Conservation (phyloP, 257 asterid genomes). For the Nicotiana sylvestris region DNA sequence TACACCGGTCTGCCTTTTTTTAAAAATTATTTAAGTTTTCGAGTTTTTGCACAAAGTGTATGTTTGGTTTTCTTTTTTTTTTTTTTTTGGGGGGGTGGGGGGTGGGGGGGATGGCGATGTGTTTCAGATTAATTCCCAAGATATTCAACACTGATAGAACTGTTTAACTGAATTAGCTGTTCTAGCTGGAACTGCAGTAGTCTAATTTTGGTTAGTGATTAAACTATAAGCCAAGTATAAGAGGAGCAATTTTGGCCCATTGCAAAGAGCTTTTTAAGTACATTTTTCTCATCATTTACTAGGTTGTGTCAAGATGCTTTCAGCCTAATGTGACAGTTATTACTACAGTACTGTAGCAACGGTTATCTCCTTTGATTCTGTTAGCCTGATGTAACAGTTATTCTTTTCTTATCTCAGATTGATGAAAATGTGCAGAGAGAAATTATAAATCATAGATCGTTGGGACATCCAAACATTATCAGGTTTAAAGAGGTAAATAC, state of each 20-base stretch:
- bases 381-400: neutral
- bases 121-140: no score
- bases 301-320: neutral
- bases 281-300: neutral
- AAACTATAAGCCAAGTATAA: neutral
- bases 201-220: neutral
- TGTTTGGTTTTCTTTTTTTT: no score
- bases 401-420: slow-evolving; percentile 34
- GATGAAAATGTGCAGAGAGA: slow-evolving; percentile 93
- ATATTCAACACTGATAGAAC: no score
- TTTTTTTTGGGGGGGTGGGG: no score
- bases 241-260: neutral
- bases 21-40: neutral
- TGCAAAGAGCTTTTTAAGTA: neutral
- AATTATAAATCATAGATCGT: slow-evolving; percentile 84
- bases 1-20: no score
- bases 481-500: slow-evolving; percentile 80
- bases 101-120: no score
- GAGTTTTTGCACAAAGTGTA: neutral
- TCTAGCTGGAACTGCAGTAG: neutral
- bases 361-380: neutral
- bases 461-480: slow-evolving; percentile 80
- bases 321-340: neutral
- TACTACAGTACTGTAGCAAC: neutral
- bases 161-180: neutral